Percentiles rank a stretch among this genome's conserved stretches.
phyloP scores from a whole-genome alignment of 805 yeast genomes.

The Schizosaccharomyces japonicus region DNA sequence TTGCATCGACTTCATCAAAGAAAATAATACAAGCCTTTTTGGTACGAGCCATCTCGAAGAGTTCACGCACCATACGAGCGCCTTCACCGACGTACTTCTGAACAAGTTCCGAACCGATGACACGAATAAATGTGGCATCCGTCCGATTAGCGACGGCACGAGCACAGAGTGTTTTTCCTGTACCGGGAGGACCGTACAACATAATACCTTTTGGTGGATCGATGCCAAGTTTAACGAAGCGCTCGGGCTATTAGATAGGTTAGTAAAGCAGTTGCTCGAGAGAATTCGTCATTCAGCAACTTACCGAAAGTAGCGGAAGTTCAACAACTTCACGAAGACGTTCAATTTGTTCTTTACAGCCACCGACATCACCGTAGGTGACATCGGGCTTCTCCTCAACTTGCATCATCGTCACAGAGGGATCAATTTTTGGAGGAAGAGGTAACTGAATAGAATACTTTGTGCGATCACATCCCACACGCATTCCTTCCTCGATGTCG shows the following conservation, averaged over 20 bases:
- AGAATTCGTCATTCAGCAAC: not conserved
- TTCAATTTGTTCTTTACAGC: conserved; percentile 95
- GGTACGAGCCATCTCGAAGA: conserved; percentile 96
- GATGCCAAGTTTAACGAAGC: conserved; percentile 88
- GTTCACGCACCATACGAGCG: conserved; percentile 96
- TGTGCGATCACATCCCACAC: conserved; percentile 95
- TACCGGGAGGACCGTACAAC: conserved; percentile 94
- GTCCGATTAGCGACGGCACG: conserved; percentile 98
- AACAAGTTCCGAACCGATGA: conserved; percentile 92
- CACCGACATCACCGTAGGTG: conserved; percentile 94
- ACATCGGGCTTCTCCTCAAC: conserved; percentile 99
- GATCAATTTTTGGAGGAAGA: conserved; percentile 91
- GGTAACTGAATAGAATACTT: conserved; percentile 94
- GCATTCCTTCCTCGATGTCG: conserved; percentile 97
- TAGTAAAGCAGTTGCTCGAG: not conserved
- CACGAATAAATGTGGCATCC: conserved; percentile 94
- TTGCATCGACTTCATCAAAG: conserved; percentile 95
- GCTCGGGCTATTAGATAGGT: conserved; percentile 34
- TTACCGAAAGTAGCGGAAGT: conserved; percentile 50
- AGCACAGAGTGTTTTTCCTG: conserved; percentile 95
- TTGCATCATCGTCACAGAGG: conserved; percentile 97
- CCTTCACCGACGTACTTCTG: conserved; percentile 99
- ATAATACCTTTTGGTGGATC: conserved; percentile 98
- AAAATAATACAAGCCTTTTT: conserved; percentile 94
- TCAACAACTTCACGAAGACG: conserved; percentile 90